Base-by-base conservation (phyloP, 164 flowering plant genomes). In the Nymphaea colorata region DNA sequence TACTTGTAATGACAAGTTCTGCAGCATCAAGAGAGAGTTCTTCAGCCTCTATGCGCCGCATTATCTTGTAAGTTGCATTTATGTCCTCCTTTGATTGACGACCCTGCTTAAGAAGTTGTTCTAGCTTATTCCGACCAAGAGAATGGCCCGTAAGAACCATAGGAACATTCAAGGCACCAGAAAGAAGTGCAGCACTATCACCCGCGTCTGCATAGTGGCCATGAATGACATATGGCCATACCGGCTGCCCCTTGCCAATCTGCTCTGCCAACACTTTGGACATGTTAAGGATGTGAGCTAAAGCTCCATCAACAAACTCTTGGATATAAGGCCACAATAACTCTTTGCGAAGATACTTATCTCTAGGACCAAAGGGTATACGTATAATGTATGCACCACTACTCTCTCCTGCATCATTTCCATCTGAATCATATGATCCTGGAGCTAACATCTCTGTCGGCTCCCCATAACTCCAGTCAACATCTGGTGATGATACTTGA, bases 201-300 rank as follows among this genome's bases (percentile, higher is more conserved):
- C 98, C 98, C 41, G 98, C 98, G 81, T 92, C 98, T 0, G 98
- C 98, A 75, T 92, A 92, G 68, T 92, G 98, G 2, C 94, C 98
- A 73, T 92, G 98, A 70, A 90, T 85, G 15, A 90, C 98, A 68
- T 86, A 87, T 0, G 98, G 98, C 98, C 95, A 93, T 25, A 93
- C 77, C 5, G 96, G 95, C 14, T 80, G 82, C 3, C 90, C 96
- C 5, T 70, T 78, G 59, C 93, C 92, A 69, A 93, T 87, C 75
- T 88, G 96, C 69, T 93, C 98, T n/a, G 91, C 89, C 71, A 93
- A 72, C 55, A 79, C 96, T 74, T 78, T 86, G 0, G 98, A 88
- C 96, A 90, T 88, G 59, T 93, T 89, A 41, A 90, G 84, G 69
- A 90, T 80, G 73, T 93, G 98, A 14, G 87, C 82, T 4, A 93